These are phyloP conservation scores for Saccharomyces mikatae DNA, from an alignment of 805 yeast species.

Conservation along the genomic window DNA sequence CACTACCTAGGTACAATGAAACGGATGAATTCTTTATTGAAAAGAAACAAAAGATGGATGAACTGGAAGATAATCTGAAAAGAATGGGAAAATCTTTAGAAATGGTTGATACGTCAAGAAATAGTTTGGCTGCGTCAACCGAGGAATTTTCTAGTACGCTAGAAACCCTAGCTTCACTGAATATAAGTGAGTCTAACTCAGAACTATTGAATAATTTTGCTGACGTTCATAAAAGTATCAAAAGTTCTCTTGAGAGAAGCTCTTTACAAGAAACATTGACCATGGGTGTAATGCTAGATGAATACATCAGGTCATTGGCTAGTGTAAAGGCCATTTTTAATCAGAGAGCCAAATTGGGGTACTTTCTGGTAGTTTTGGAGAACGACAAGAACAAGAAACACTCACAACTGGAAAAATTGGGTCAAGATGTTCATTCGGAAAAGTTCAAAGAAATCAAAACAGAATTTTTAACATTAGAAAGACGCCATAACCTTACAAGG, in stretches of 20 bases:
- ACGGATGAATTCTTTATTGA: constrained; percentile 71
- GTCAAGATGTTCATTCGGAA: constrained; percentile 49
- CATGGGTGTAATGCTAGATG: constrained; percentile 79
- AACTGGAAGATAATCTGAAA: constrained; percentile 63
- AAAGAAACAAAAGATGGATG: constrained; percentile 59
- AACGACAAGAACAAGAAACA: constrained; percentile 41
- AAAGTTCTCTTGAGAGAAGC: constrained; percentile 67
- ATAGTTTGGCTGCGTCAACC: constrained; percentile 59
- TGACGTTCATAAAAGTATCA: constrained; percentile 59
- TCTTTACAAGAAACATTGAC: constrained; percentile 81
- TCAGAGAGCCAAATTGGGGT: constrained; percentile 56
- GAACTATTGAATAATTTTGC: constrained; percentile 64
- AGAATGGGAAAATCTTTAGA: constrained; percentile 66
- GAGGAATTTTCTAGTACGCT: constrained; percentile 56
- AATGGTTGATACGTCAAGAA: constrained; percentile 62
- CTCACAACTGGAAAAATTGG: constrained; percentile 38
- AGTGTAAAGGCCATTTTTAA: constrained; percentile 67
- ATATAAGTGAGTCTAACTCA: constrained; percentile 58
- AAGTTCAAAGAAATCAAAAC: constrained; percentile 48
- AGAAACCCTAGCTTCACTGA: constrained; percentile 61
- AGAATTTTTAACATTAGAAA: constrained; percentile 52
- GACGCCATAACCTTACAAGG: constrained; percentile 45
- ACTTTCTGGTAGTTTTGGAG: constrained; percentile 41
- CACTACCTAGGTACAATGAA: constrained; percentile 62
- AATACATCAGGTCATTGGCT: constrained; percentile 68